Percentiles rank a stretch among this genome's conserved stretches.
These are phyloP conservation scores for Trichoderma sp. DNA, from an alignment of 2,329 filamentous ascomycete species.

Conservation along the genomic window DNA sequence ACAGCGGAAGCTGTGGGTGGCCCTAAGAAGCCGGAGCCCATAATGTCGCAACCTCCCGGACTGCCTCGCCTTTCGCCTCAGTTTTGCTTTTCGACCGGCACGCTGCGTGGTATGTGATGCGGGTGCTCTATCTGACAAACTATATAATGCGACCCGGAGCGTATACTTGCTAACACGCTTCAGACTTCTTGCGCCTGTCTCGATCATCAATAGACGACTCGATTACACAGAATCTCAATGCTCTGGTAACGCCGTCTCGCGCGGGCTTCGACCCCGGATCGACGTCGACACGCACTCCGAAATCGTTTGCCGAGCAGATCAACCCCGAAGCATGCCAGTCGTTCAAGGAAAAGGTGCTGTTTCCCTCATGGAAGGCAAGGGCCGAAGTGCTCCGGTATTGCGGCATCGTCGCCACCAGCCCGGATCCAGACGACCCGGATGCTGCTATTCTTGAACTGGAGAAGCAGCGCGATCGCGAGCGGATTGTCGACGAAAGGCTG, in stretches of 20 bases:
- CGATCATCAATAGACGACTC: constrained; percentile 87
- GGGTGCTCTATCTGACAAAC: too few species aligned
- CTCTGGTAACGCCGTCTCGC: constrained; percentile 74
- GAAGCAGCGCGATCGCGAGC: constrained; percentile 69
- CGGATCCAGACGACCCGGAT: constrained; percentile 86
- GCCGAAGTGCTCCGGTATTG: constrained; percentile 89
- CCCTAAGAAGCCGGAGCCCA: constrained; percentile 39
- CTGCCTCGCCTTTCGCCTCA: constrained; percentile 67
- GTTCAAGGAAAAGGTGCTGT: constrained; percentile 80
- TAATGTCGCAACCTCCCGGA: constrained; percentile 52
- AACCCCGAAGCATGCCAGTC: constrained; percentile 64
- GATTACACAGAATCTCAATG: constrained; percentile 91
- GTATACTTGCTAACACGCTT: constrained; percentile 42
- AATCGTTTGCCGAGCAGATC: constrained; percentile 58
- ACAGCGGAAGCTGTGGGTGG: constrained; percentile 44
- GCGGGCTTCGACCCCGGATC: constrained; percentile 78
- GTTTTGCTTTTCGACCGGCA: constrained; percentile 75
- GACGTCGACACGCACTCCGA: constrained; percentile 65
- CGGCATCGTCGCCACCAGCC: constrained; percentile 80
- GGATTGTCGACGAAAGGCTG: constrained; percentile 81
- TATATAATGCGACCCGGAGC: background rate
- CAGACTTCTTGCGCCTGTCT: constrained; percentile 90
- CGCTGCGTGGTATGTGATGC: constrained; percentile 65
- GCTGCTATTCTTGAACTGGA: constrained; percentile 70
- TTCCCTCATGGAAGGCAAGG: constrained; percentile 84